Percentiles rank a stretch among this genome's conserved stretches.
Conservation (phyloP, 768 basidiomycete genomes). For the Boletus eberwhitei region DNA sequence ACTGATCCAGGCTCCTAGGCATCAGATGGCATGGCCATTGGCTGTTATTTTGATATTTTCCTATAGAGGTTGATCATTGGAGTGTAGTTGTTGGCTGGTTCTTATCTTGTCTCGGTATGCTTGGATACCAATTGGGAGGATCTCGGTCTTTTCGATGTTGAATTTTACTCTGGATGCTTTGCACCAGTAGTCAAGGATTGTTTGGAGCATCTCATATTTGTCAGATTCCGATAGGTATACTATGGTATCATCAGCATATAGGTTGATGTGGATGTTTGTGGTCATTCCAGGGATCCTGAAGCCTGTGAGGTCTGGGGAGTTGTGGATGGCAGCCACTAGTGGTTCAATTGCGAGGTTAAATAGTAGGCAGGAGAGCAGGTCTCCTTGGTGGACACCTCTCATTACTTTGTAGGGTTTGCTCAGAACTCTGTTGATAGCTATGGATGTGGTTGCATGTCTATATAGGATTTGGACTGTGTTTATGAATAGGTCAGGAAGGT, state of each 20-base stretch:
- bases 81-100: too few relatives aligned
- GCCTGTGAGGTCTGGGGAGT: constrained; percentile 8
- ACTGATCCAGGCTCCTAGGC: too few relatives aligned
- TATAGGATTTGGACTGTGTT: neutral
- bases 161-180: constrained; percentile 9
- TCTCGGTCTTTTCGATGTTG: constrained; percentile 22
- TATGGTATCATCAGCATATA: constrained; percentile 31
- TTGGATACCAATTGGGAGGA: constrained; percentile 22
- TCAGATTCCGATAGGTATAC: constrained; percentile 17
- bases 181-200: constrained; percentile 38
- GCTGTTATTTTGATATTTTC: too few relatives aligned
- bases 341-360: constrained; percentile 34
- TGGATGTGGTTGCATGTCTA: neutral
- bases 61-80: too few relatives aligned
- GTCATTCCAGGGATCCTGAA: constrained; percentile 12
- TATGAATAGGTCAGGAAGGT: neutral
- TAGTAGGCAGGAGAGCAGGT: constrained; percentile 33
- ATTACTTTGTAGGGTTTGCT: neutral
- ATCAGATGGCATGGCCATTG: too few relatives aligned
- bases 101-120: neutral
- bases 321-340: neutral
- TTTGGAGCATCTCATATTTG: neutral
- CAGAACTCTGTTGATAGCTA: neutral
- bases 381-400: constrained; percentile 36
- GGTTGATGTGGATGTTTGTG: neutral